A percentile compares a stretch with the other conserved stretches of the same genome.
These are phyloP conservation scores for Ampelocalamus luodianensis DNA, from an alignment of 176 grass and related monocot species.

Conservation along the genomic window DNA sequence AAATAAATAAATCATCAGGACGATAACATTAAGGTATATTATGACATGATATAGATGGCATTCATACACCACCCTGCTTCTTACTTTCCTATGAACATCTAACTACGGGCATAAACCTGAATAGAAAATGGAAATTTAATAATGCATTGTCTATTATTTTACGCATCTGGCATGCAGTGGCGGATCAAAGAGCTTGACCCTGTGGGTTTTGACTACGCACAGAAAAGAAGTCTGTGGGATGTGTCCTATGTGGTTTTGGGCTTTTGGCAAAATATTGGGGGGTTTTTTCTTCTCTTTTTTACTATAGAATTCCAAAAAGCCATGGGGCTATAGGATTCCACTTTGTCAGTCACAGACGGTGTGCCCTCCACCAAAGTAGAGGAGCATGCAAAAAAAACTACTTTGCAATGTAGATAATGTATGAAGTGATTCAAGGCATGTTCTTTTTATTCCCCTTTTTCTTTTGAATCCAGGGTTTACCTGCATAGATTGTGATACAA, in stretches of 20 bases:
- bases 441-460: background rate
- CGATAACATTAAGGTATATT: slow-evolving; percentile 11
- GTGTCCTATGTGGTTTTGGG: background rate
- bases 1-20: slow-evolving; percentile 28
- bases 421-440: background rate
- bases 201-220: background rate
- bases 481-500: background rate
- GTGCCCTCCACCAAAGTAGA: background rate
- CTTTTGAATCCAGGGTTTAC: background rate
- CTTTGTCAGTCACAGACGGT: background rate
- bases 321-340: background rate
- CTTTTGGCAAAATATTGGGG: background rate
- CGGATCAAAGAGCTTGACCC: background rate
- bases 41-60: background rate
- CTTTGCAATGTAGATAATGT: background rate
- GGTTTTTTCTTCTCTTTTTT: background rate
- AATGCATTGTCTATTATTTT: background rate
- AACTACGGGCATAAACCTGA: slow-evolving; percentile 11
- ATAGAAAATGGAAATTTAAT: background rate
- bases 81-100: slow-evolving; percentile 6
- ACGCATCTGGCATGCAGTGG: background rate
- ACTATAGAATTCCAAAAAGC: background rate
- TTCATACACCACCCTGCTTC: background rate
- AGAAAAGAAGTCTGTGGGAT: background rate
- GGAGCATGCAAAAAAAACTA: background rate